A percentile compares a stretch with the other conserved stretches of the same genome.
These are phyloP conservation scores for Aureobasidium uvarum DNA, from an alignment of 2,329 filamentous ascomycete genomes.

Conservation along the genomic window DNA sequence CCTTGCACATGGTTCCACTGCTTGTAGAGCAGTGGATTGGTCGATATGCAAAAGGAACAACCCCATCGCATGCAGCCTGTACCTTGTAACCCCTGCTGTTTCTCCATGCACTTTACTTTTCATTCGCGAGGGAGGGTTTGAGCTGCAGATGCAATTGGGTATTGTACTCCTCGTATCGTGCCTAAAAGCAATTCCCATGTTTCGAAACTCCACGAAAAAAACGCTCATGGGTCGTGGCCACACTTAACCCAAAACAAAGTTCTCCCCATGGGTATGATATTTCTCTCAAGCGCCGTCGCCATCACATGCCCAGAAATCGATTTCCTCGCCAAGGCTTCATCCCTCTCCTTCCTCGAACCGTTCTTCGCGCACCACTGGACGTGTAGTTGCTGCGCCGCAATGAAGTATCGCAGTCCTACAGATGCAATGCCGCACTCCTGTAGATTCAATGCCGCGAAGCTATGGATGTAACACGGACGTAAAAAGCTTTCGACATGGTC, in stretches of 20 bases:
- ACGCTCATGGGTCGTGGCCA: not conserved
- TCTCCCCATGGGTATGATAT: conserved; percentile 15
- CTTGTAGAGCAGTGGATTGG: not conserved
- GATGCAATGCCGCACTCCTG: not conserved
- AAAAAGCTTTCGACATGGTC: not conserved
- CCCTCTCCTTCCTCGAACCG: not conserved
- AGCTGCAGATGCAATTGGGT: not conserved
- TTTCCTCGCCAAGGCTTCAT: not conserved
- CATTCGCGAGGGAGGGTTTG: not conserved
- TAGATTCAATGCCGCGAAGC: not conserved
- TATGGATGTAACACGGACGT: not conserved
- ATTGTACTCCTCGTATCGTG: not conserved
- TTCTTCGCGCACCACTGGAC: not conserved
- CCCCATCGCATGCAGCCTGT: not conserved
- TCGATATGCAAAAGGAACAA: not conserved
- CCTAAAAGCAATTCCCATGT: conserved; percentile 2
- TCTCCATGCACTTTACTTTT: not conserved
- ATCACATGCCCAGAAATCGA: conserved; percentile 3
- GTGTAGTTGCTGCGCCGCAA: conserved; percentile 6
- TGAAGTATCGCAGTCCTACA: not conserved
- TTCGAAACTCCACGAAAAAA: not conserved
- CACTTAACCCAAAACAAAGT: not conserved
- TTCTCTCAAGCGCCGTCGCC: conserved; percentile 5
- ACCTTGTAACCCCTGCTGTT: not conserved
- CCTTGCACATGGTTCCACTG: conserved; percentile 15